Conservation (phyloP, 176 grass and related monocot genomes). For the Themeda triandra region DNA sequence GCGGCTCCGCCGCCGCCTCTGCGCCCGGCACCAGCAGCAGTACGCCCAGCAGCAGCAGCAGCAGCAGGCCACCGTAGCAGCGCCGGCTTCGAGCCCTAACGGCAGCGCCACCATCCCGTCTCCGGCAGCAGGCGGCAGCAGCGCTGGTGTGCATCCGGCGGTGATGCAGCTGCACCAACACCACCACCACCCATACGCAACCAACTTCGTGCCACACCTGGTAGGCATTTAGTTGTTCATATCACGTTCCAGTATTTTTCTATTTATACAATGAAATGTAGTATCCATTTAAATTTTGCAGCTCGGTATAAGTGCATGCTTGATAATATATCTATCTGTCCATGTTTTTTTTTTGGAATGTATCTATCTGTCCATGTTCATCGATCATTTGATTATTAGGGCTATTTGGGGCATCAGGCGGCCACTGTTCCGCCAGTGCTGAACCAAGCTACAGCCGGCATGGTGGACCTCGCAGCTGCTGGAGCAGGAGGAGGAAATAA, state of each 20-base stretch:
- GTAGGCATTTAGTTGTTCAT: background rate
- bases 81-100: background rate
- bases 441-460: background rate
- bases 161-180: conserved; percentile 43
- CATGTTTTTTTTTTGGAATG: too few species aligned
- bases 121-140: background rate
- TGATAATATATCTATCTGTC: background rate
- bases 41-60: conserved; percentile 25
- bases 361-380: background rate
- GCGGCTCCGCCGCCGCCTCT: conserved; percentile 67
- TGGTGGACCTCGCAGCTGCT: background rate
- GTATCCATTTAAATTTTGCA: background rate
- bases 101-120: background rate
- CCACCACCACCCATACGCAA: conserved; percentile 23
- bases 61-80: background rate
- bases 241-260: background rate
- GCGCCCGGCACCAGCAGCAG: conserved; percentile 61
- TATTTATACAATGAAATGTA: too few species aligned
- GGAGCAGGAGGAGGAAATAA: background rate
- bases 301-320: background rate
- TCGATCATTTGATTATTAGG: background rate
- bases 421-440: background rate
- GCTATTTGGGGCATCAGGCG: background rate
- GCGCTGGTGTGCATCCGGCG: conserved; percentile 24
- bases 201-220: conserved; percentile 34